phyloP scores from a whole-genome alignment of 1,139 yeast genomes.

The Blastobotrys aristatus region DNA sequence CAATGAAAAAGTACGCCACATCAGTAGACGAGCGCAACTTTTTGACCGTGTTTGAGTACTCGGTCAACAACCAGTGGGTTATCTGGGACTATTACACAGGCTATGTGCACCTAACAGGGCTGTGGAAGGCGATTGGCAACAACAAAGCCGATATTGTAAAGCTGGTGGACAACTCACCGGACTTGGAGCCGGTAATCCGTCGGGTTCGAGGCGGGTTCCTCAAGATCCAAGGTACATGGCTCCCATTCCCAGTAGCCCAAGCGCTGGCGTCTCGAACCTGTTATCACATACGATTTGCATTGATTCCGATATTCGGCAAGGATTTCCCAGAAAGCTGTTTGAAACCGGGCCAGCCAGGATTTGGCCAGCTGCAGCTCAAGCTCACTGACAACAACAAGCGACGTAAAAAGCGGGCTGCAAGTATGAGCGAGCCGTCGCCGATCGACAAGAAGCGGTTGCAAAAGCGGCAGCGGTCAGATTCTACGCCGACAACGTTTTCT shows the following conservation, averaged over 20 bases:
- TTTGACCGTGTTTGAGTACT: slow-evolving; percentile 69
- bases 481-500: background rate
- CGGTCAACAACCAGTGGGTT: slow-evolving; percentile 58
- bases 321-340: slow-evolving; percentile 69
- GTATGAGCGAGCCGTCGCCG: slow-evolving; percentile 13
- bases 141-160: slow-evolving; percentile 72
- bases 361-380: slow-evolving; percentile 42
- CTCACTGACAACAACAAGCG: slow-evolving; percentile 15
- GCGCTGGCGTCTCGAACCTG: slow-evolving; percentile 71
- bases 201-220: slow-evolving; percentile 88
- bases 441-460: slow-evolving; percentile 12
- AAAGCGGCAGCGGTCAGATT: background rate
- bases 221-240: slow-evolving; percentile 95
- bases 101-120: slow-evolving; percentile 82
- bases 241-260: slow-evolving; percentile 67
- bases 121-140: slow-evolving; percentile 80
- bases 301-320: slow-evolving; percentile 76
- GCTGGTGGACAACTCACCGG: slow-evolving; percentile 68
- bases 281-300: slow-evolving; percentile 66
- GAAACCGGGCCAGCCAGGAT: slow-evolving; percentile 59
- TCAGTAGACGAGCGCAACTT: slow-evolving; percentile 67
- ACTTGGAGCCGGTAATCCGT: slow-evolving; percentile 58
- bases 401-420: slow-evolving; percentile 22
- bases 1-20: slow-evolving; percentile 61
- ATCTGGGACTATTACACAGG: slow-evolving; percentile 91